Base-by-base conservation (phyloP, 176 grass and related monocot genomes). In the Carex cristatella region DNA sequence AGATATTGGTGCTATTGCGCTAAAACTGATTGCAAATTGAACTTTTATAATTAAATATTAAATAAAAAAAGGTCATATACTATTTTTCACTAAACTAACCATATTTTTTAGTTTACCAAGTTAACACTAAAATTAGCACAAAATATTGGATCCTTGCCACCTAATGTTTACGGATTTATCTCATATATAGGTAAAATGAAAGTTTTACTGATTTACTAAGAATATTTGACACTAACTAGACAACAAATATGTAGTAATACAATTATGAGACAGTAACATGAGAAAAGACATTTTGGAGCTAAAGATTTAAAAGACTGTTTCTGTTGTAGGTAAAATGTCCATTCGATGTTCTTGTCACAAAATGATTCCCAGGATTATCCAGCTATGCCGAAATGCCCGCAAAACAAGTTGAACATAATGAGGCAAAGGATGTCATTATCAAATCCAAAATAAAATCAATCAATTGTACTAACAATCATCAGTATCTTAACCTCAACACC, bases 211-310 rank as follows among this genome's bases (percentile, higher is more conserved):
- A 32, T 15, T 72, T 72, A 72, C 69, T 10, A 30, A 16, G 23
- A 32, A 76, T 54, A 76, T 76, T 54, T 55, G 12, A 76, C 55
- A 76, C 72, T 3, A 76, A 76, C 72, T 54, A 76, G 49, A 15
- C 48, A 55, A 14, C 72, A 76, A 76, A 76, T 55, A 46, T 76
- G 72, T 76, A 55, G 48, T 23, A 28, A 46, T 40, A 35, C 53
- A 58, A 79, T 79, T 58, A 79, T 58, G 53, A 18, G 28, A 11
- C 74, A 35, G 74, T 79, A 79, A 18, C 51, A 58, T 79, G 27
- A 79, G 51, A 79, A 79, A 79, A 79, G 74, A 79, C 74, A 58
- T 79, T 79, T 79, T 79, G 74, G 74, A 78, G 13, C 51, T 56
- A 78, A 38, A 78, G 74, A 53, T 35, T 79, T 79, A 58, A 56